Evolutionary conservation across 805 yeast species (phyloP), one percentile per base, ranked within the genome.

Genomic region (Starmerella vaccinii): DNA sequence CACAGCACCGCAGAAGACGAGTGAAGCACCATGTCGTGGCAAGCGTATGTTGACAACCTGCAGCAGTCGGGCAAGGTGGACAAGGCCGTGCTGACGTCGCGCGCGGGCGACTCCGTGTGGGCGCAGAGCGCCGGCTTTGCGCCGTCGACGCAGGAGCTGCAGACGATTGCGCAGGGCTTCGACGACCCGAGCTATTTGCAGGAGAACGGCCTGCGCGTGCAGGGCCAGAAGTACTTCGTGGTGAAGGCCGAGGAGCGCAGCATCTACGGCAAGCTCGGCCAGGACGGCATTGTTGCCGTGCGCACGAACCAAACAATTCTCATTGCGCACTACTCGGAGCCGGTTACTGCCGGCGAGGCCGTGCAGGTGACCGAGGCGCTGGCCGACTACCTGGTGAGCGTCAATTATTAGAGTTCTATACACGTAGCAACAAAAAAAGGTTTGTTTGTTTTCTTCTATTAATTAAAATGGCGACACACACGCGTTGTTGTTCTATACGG

Each of bases 71-170:
- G 87, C 56, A 86, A 85, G 68, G 75, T 92, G 58, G 97, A 90
- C 71, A 80, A 80, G 67, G 96, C 97, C 30, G 92, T 94, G 38
- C 79, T 92, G 59, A 89, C 84, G 70, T 89, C 97, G 9, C 82
- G 84, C 59, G 95, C 94, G 13, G 98, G 98, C 42, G 95, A 89
- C 67, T 77, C 95, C 19, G 76, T 80, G 48, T 92, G 98, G 98
- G 97, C 97, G 21, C 78, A 81, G 59, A 75, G 92, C 16, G 76
- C 83, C 54, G 77, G 78, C 37, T 77, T 86, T 53, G 65, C 71
- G 32, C 76, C 89, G 59, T 75, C 76, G 41, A 77, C 80, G 10
- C 71, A 75, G 40, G 98, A 92, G 71, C 79, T 89, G 59, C 60
- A 72, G 44, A 84, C 75, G 61, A 70, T 92, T 52, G 92, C 86